phyloP scores from a whole-genome alignment of 306 rosid genomes.

The Oxytropis ochrocephala region DNA sequence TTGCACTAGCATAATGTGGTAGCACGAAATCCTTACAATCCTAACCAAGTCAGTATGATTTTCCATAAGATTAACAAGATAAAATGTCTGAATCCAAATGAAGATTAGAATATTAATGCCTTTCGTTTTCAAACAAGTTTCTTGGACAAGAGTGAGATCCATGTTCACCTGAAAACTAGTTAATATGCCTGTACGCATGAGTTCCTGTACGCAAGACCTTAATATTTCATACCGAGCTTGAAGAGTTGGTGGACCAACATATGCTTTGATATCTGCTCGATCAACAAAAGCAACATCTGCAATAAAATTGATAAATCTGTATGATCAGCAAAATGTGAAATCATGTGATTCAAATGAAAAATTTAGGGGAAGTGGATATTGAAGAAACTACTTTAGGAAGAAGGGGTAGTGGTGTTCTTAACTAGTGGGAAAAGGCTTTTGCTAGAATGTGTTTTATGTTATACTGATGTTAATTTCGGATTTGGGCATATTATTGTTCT shows the following conservation, averaged over 20 bases:
- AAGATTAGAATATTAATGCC: background rate
- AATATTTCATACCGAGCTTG: conserved; percentile 92
- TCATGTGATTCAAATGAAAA: conserved; percentile 9
- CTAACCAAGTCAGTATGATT: conserved; percentile 38
- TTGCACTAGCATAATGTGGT: conserved; percentile 58
- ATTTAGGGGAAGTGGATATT: conserved; percentile 3
- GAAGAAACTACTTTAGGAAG: conserved; percentile 7
- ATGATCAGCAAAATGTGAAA: conserved; percentile 20
- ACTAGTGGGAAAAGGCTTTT: background rate
- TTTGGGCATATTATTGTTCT: background rate
- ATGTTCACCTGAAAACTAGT: conserved; percentile 49
- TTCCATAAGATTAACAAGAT: conserved; percentile 19
- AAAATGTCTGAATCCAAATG: background rate
- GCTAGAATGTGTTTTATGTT: background rate
- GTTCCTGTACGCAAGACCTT: conserved; percentile 81
- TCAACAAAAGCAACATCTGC: conserved; percentile 97
- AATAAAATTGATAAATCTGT: conserved; percentile 21
- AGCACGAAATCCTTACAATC: conserved; percentile 38
- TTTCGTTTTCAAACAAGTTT: background rate
- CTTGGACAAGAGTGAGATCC: conserved; percentile 7
- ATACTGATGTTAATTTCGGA: background rate
- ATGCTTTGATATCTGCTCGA: conserved; percentile 96
- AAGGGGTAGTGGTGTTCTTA: background rate
- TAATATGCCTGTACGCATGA: conserved; percentile 61
- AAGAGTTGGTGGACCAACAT: conserved; percentile 96